Base-by-base conservation (phyloP, 768 basidiomycete genomes). In the Suillus paluster region DNA sequence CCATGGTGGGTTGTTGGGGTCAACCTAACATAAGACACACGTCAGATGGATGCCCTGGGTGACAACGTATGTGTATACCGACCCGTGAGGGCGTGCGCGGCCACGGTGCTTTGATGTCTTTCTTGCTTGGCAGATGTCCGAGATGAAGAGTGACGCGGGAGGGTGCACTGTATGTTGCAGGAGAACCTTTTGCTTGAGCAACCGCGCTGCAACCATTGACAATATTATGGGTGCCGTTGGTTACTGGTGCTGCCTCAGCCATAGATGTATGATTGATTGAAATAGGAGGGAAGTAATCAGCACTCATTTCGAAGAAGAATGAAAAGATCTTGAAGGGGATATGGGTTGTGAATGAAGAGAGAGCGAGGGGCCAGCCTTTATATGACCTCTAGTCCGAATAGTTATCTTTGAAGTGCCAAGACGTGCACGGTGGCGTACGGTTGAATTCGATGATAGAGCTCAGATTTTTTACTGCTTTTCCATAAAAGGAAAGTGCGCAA, bases 1-100 rank as follows among this genome's bases (percentile, higher is more conserved):
- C 83, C 82, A 92, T 19, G 91, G 91, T 11, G 91, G 91, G 78
- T 92, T 91, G 73, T 92, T 92, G 36, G 90, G 90, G 72, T 92
- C 89, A 49, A 92, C 83, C 89, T 89, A 48, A 33, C 3, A 55
- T n/a, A 10, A 11, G 46, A 49, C 17, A 36, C 19, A 5, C 15
- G 23, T 36, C n/a, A 41, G 54, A 50, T 63, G 49, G 58, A 42
- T 46, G 46, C 30, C 21, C n/a, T 3, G n/a, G 42, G 25, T 45
- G 14, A 12, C 30, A 57, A n/a, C 48, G 30, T 2, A 59, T 53
- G 59, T 38, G 72, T 62, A 67, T 63, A 76, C 73, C 54, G 53
- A 86, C 89, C 68, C 88, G 81, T 12, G 89, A 90, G 3, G 90
- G 90, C 0, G 90, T 90, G 23, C 89, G 81, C 3, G 90, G 90